phyloP scores from a whole-genome alignment of 2,329 filamentous ascomycete genomes.

The Microthyrium microscopicum region DNA sequence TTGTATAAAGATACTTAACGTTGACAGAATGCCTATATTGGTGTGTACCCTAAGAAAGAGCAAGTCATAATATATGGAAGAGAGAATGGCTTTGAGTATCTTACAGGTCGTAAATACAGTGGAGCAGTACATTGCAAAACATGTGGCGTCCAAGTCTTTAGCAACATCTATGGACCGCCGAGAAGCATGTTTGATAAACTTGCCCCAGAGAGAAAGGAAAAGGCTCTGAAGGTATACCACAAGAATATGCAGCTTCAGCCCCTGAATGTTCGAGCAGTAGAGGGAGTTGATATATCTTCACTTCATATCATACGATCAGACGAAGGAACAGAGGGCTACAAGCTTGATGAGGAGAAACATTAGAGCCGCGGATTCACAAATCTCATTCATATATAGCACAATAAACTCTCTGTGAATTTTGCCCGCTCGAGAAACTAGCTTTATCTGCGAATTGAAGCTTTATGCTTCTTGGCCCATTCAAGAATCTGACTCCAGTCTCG shows the following conservation, averaged over 20 bases:
- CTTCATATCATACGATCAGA: constrained; percentile 11
- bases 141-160: constrained; percentile 17
- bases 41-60: constrained; percentile 15
- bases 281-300: constrained; percentile 9
- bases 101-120: constrained; percentile 11
- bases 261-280: constrained; percentile 10
- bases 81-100: constrained; percentile 15
- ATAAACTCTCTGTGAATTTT: too few species aligned
- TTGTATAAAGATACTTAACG: background rate
- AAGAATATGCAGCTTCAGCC: constrained; percentile 7
- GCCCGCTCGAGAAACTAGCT: too few species aligned
- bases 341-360: constrained; percentile 10
- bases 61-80: constrained; percentile 14
- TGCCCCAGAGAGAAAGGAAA: constrained; percentile 12
- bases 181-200: constrained; percentile 15
- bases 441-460: too few species aligned
- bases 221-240: constrained; percentile 8
- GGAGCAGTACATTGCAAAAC: constrained; percentile 13
- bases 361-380: too few species aligned
- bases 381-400: too few species aligned
- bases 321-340: constrained; percentile 15
- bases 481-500: too few species aligned
- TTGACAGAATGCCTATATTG: constrained; percentile 15
- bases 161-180: constrained; percentile 17
- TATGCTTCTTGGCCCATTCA: too few species aligned